Conservation (phyloP, 345 rosid genomes). For the Eucalyptus paniculata region DNA sequence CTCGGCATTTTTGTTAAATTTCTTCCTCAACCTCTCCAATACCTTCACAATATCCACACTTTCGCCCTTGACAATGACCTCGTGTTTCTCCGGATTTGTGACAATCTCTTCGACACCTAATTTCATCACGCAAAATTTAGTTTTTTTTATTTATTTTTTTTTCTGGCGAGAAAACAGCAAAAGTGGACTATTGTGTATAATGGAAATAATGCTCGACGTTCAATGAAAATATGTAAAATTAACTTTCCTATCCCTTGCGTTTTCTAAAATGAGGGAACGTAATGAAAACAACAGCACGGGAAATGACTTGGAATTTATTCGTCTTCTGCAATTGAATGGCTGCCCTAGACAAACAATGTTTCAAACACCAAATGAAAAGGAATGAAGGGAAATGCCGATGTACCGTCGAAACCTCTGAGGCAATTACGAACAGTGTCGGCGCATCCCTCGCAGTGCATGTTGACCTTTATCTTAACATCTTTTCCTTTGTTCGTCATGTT, state of each 20-base stretch:
- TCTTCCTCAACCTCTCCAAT: conserved; percentile 31
- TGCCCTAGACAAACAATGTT: background rate
- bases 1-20: conserved; percentile 34
- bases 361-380: background rate
- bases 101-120: background rate
- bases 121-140: background rate
- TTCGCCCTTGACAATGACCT: conserved; percentile 35
- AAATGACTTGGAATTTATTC: background rate
- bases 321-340: background rate
- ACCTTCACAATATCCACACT: conserved; percentile 34
- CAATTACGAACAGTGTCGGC: background rate
- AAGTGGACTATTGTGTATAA: background rate
- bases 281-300: background rate
- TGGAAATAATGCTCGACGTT: background rate
- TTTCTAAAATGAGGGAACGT: background rate
- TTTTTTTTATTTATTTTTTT: background rate
- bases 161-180: background rate
- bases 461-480: background rate
- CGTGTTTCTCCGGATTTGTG: background rate
- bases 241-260: background rate
- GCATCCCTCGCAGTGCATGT: background rate
- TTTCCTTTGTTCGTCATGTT: background rate
- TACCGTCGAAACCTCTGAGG: background rate
- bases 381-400: background rate
- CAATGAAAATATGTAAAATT: background rate